These are phyloP conservation scores for Mangifera indica DNA, from an alignment of 345 rosid genomes.

Conservation along the genomic window DNA sequence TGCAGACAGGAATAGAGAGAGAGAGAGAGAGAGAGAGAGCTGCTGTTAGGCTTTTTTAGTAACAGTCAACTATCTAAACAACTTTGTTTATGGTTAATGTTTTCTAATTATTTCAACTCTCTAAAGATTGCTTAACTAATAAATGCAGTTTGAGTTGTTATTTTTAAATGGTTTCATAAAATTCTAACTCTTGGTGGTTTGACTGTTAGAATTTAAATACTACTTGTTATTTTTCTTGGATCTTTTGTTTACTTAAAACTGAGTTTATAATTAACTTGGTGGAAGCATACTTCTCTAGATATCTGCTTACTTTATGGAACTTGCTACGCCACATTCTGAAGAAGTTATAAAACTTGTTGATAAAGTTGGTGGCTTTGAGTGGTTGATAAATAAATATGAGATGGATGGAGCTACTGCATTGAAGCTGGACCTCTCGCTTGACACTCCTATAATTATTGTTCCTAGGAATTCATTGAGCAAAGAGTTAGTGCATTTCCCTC, in stretches of 20 bases:
- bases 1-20: not conserved
- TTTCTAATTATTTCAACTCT: not conserved
- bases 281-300: constrained; percentile 48
- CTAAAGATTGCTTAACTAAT: not conserved
- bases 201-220: not conserved
- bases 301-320: constrained; percentile 89
- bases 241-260: not conserved
- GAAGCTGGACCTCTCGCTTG: constrained; percentile 92
- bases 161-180: not conserved
- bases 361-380: constrained; percentile 96
- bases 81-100: not conserved
- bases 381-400: constrained; percentile 93
- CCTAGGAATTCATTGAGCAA: constrained; percentile 84
- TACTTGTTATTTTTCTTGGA: not conserved
- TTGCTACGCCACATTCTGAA: constrained; percentile 88
- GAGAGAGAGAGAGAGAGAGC: no score
- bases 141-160: not conserved
- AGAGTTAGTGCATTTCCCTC: constrained; percentile 56
- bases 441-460: constrained; percentile 84
- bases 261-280: constrained; percentile 13
- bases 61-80: not conserved
- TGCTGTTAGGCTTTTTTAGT: not conserved
- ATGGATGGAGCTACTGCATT: constrained; percentile 93
- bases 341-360: constrained; percentile 96
- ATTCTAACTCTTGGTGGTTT: constrained; percentile 9